phyloP scores from a whole-genome alignment of 371 early-diverging fungal genomes.

The Mucor irregularis region DNA sequence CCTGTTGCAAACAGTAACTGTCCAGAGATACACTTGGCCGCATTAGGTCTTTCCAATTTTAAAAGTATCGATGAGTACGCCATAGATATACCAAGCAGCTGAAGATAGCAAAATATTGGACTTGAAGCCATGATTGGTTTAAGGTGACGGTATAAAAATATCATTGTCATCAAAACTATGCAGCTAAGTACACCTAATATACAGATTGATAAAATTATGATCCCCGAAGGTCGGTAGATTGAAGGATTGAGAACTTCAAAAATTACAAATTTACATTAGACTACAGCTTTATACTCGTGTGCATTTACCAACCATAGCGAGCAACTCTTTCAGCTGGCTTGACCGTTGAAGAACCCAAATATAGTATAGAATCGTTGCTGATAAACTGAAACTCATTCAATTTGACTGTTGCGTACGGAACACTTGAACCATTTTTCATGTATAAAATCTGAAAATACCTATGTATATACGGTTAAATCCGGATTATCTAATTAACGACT shows the following conservation, averaged over 20 bases:
- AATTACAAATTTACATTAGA: neutral
- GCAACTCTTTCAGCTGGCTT: conserved; percentile 8
- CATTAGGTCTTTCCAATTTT: conserved; percentile 23
- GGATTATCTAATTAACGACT: neutral
- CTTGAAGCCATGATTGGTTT: conserved; percentile 41
- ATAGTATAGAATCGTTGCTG: conserved; percentile 18
- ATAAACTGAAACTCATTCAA: conserved; percentile 21
- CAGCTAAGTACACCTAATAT: conserved; percentile 22
- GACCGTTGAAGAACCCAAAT: conserved; percentile 28
- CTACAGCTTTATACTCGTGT: neutral
- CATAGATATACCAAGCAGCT: conserved; percentile 33
- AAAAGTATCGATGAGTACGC: conserved; percentile 20
- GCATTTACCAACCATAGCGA: conserved; percentile 16
- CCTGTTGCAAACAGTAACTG: conserved; percentile 24
- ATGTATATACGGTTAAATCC: neutral
- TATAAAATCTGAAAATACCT: conserved; percentile 22
- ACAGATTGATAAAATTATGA: conserved; percentile 20
- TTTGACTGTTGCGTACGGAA: conserved; percentile 24
- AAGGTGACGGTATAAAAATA: conserved; percentile 24
- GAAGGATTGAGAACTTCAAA: conserved; percentile 39
- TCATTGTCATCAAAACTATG: conserved; percentile 23
- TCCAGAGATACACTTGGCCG: conserved; percentile 29
- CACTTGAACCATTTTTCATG: conserved; percentile 7
- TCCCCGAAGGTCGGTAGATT: conserved; percentile 8
- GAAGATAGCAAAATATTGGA: conserved; percentile 41